These are phyloP conservation scores for Nepenthes alata DNA, from an alignment of 179 eudicot genomes.

Conservation along the genomic window DNA sequence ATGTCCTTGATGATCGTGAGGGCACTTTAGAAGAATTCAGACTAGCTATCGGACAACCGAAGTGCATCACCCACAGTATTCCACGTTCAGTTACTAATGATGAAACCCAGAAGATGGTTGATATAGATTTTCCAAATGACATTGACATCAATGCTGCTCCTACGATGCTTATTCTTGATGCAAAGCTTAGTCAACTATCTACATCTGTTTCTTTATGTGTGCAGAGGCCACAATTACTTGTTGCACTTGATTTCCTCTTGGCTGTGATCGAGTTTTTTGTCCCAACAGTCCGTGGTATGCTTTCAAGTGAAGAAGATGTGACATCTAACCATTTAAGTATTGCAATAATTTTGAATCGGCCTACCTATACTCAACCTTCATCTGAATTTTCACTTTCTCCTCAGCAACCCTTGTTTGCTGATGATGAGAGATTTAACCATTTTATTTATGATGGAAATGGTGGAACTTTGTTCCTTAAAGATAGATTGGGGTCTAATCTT, in stretches of 20 bases:
- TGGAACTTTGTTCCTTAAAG: conserved; percentile 60
- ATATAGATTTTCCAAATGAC: conserved; percentile 16
- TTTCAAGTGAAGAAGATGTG: conserved; percentile 62
- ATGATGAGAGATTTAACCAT: conserved; percentile 57
- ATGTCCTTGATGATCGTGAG: conserved; percentile 89
- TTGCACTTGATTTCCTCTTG: conserved; percentile 89
- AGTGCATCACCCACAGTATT: conserved; percentile 29
- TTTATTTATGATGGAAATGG: conserved; percentile 85
- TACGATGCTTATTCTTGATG: conserved; percentile 88
- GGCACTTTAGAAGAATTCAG: conserved; percentile 80
- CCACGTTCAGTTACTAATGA: conserved; percentile 23
- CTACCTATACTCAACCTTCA: conserved; percentile 48
- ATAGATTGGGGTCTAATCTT: conserved; percentile 43
- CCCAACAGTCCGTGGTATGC: conserved; percentile 56
- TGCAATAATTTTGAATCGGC: conserved; percentile 57
- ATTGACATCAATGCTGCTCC: conserved; percentile 32
- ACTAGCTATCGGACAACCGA: conserved; percentile 77
- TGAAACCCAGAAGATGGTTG: conserved; percentile 20
- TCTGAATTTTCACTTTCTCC: conserved; percentile 64
- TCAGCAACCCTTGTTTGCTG: conserved; percentile 62
- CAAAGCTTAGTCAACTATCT: conserved; percentile 42
- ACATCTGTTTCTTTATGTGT: conserved; percentile 61
- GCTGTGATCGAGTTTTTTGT: conserved; percentile 88
- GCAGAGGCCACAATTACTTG: conserved; percentile 95
- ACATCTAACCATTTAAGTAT: conserved; percentile 32